Evolutionary conservation across 2,329 filamentous ascomycete species (phyloP), one percentile per base, ranked within the genome.

Genomic region (Ceratocystis destructans): DNA sequence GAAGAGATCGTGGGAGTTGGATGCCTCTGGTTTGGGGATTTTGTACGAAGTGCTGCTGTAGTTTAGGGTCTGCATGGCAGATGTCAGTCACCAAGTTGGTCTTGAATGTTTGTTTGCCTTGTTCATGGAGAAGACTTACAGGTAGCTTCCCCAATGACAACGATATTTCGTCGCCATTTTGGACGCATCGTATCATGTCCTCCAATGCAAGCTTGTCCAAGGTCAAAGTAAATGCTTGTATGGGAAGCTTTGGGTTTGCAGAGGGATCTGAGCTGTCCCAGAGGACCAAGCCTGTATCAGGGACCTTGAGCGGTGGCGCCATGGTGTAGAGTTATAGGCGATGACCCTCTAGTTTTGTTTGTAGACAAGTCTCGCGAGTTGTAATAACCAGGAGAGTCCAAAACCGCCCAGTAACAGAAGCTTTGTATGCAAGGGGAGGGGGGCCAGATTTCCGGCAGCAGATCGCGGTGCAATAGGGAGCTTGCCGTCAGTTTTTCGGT

Each of bases 181-280:
- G 80, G 48, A 82, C 79, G 71, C 80, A 83, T 73, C 78, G 78
- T 70, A 87, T 85, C 80, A 87, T 82, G 69, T 83, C 79, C 72
- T 85, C 82, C 71, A 87, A 81, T 64, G 84, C 77, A 72, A 76
- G 77, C 72, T 85, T 80, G 70, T 77, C 79, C 69, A 87, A 74
- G n/a, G 77, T 79, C 66, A 87, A 75, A 69, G 82, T 79, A 72
- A 87, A 83, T 41, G 81, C 82, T 71, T 85, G 82, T 37, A 77
- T 76, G 7, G 80, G 81, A 46, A 82, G 74, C 67, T 76, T 74
- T 64, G 77, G 33, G 66, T 75, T 73, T 64, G 78, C 25, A 8
- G 62, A 77, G 55, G 71, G 71, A 70, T 79, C 75, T 69, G 79
- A 77, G 74, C 79, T 78, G 72, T 82, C 81, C 74, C 86, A 77